Conservation (phyloP, 495 filamentous ascomycete genomes). For the Achaetomiella virescens region DNA sequence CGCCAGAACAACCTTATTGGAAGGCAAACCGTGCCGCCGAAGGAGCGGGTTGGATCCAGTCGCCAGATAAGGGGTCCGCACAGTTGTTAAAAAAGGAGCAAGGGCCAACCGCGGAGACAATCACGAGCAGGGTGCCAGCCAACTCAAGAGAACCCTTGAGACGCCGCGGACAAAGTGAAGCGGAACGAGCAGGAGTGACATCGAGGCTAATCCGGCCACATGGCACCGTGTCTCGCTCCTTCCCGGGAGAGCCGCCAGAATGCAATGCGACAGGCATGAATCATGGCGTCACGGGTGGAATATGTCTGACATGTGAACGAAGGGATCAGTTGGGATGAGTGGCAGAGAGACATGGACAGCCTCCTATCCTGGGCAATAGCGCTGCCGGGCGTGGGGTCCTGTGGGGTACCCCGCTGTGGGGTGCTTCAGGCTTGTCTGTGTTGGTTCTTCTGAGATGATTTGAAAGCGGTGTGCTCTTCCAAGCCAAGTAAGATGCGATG, state of each 20-base stretch:
- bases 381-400: neutral
- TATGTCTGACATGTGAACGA: constrained; percentile 16
- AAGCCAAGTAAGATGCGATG: too few relatives aligned
- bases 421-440: neutral
- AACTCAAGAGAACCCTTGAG: too few relatives aligned
- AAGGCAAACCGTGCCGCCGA: too few relatives aligned
- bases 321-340: neutral
- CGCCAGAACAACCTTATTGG: too few relatives aligned
- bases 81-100: too few relatives aligned
- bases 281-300: constrained; percentile 20
- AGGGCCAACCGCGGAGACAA: too few relatives aligned
- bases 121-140: too few relatives aligned
- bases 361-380: neutral
- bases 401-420: neutral
- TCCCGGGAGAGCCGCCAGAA: neutral
- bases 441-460: too few relatives aligned
- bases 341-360: neutral
- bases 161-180: neutral
- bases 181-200: neutral
- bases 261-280: constrained; percentile 12
- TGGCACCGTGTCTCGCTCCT: neutral
- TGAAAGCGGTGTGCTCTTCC: too few relatives aligned
- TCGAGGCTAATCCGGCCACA: constrained; percentile 8
- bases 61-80: too few relatives aligned
- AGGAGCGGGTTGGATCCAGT: too few relatives aligned